Evolutionary conservation across 2,329 filamentous ascomycete genomes (phyloP).

Genomic region (Trematosphaeria pertusa): DNA sequence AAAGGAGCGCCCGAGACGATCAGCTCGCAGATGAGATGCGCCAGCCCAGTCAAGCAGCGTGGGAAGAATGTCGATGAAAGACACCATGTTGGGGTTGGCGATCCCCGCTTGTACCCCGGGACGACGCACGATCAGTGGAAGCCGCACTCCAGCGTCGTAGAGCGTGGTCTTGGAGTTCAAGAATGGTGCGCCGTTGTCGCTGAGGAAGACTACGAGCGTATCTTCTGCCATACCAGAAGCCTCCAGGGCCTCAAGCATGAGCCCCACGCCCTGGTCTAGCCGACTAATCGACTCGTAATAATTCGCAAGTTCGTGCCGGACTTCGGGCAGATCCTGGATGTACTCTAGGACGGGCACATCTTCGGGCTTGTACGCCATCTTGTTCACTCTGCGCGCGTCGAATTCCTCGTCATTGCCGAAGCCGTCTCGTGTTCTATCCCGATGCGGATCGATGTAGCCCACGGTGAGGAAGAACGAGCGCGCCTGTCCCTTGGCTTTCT

Average conservation of each 20-base stretch:
- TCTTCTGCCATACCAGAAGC: constrained; percentile 38
- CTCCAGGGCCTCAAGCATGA: constrained; percentile 48
- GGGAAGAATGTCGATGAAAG: constrained; percentile 56
- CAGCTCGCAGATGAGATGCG: background rate
- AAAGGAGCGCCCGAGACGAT: background rate
- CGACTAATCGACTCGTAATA: constrained; percentile 51
- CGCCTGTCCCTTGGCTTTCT: constrained; percentile 34
- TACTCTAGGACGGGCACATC: constrained; percentile 53
- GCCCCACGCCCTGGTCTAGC: constrained; percentile 52
- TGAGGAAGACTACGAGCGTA: constrained; percentile 57
- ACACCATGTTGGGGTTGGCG: constrained; percentile 55
- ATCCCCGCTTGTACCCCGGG: constrained; percentile 38
- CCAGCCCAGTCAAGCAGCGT: constrained; percentile 45
- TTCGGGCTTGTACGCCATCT: constrained; percentile 30
- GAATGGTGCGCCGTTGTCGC: constrained; percentile 59
- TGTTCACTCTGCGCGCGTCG: constrained; percentile 17
- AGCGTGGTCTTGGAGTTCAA: constrained; percentile 61
- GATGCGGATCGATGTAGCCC: constrained; percentile 57
- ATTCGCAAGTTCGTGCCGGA: constrained; percentile 52
- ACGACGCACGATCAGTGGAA: constrained; percentile 52
- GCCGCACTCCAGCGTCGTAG: constrained; percentile 55
- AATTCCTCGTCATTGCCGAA: constrained; percentile 54
- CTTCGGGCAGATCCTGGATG: constrained; percentile 50
- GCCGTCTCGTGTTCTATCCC: constrained; percentile 48
- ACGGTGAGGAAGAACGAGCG: constrained; percentile 56